Evolutionary conservation across 2,329 filamentous ascomycete species (phyloP), one percentile per base, ranked within the genome.

Genomic region (Hyphodiscus sp.): DNA sequence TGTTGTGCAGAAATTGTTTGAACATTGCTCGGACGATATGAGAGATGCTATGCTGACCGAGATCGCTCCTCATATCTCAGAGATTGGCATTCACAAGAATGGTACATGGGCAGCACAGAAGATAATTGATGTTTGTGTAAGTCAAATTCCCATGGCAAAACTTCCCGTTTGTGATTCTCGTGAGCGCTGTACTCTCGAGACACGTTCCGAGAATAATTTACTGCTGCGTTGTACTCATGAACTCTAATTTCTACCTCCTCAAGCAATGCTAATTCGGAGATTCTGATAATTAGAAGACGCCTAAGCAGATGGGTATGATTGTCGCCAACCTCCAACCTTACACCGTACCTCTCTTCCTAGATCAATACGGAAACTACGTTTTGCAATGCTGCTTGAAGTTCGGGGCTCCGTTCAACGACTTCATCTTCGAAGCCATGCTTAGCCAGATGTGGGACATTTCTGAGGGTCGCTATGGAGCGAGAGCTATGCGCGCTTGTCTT

Each of bases 41-140:
- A 91, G 95, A 64, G 91, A 96, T 69, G 86, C 87, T 53, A 97
- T 99, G 94, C 76, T 99, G 54, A 73, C 76, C 15, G 84, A 91
- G 67, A 95, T 99, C 64, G 83, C 88, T 2, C 91, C 92, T 54
- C 91, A 96, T 68, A 81, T 97, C 68, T 91, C 92, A 23, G 91
- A 97, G 72, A 96, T 97, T 71, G 94, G 94, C 64, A 85, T 96
- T 8, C 94, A 99, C 79, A 99, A 99, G 81, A 99, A 99, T 66
- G 94, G 94, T 58, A 99, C 94, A 1, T 99, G 94, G 94, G 94
- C 94, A 51, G 94, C 94, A 1, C 94, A 99, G 73, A 99, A 97
- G 79, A 97, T 99, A 66, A 97, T 99, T 62, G 92, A 97, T 65
- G 90, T 96, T 7, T 92, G 91, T 69, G 23, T 26, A 26, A 26